Evolutionary conservation across 2,329 filamentous ascomycete genomes (phyloP).

Genomic region (Aspergillus jensenii): DNA sequence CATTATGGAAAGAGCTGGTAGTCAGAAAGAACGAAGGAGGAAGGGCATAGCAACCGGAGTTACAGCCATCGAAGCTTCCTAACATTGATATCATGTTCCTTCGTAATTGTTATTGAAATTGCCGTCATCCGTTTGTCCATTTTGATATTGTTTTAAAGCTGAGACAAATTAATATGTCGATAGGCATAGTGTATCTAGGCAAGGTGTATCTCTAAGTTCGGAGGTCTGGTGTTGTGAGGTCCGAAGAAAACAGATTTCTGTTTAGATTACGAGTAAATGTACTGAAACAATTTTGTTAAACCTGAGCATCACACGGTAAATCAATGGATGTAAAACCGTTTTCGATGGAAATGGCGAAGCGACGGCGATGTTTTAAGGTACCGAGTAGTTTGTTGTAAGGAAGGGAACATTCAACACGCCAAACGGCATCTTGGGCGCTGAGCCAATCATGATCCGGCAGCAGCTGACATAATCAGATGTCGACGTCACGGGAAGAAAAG

Average conservation of each 20-base stretch:
- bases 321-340: background rate
- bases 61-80: background rate
- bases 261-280: background rate
- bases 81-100: background rate
- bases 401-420: background rate
- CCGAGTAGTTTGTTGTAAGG: background rate
- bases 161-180: no score
- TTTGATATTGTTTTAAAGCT: no score
- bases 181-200: no score
- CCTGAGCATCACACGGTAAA: background rate
- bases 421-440: background rate
- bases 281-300: background rate
- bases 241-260: background rate
- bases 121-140: no score
- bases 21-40: background rate
- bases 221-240: background rate
- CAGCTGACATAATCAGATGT: slow-evolving; percentile 5
- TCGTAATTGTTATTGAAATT: no score
- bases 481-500: slow-evolving; percentile 10
- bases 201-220: no score
- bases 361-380: background rate
- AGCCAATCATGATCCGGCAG: background rate
- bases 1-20: background rate
- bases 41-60: background rate
- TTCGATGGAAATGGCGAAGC: background rate